Percentiles rank a stretch among this genome's conserved stretches.
phyloP scores from a whole-genome alignment of 2,329 filamentous ascomycete species.

The Fusarium sp. region DNA sequence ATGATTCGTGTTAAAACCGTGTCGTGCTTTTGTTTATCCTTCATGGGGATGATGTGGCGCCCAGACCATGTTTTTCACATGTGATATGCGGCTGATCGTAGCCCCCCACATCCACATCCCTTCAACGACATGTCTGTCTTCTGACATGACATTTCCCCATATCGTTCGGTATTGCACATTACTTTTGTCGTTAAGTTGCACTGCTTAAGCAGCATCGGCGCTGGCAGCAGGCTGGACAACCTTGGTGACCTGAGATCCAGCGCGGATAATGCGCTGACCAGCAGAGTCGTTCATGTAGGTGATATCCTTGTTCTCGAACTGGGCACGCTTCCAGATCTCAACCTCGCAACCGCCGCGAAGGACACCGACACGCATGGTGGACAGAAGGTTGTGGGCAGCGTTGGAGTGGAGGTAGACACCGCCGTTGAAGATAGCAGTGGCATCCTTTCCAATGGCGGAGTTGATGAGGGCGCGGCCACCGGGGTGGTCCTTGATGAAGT shows the following conservation, averaged over 20 bases:
- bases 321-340: conserved; percentile 90
- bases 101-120: conserved; percentile 18
- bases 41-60: conserved; percentile 13
- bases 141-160: conserved; percentile 16
- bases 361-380: conserved; percentile 87
- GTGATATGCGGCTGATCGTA: conserved; percentile 33
- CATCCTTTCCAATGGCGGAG: conserved; percentile 85
- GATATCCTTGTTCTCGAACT: conserved; percentile 84
- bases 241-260: conserved; percentile 86
- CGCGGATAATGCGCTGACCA: conserved; percentile 84
- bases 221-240: conserved; percentile 80
- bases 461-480: conserved; percentile 88
- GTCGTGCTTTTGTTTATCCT: conserved; percentile 19
- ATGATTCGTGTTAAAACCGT: conserved; percentile 33
- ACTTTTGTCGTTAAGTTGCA: conserved; percentile 22
- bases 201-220: conserved; percentile 78
- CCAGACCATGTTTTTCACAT: conserved; percentile 26
- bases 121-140: conserved; percentile 32
- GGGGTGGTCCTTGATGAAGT: conserved; percentile 90
- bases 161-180: conserved; percentile 24
- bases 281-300: conserved; percentile 81
- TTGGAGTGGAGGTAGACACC: conserved; percentile 92
- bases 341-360: conserved; percentile 88
- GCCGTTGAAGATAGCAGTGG: conserved; percentile 90
- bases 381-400: conserved; percentile 87